Conservation (phyloP, 352 stramenopile genomes). For the Globisporangium paroecandrum region DNA sequence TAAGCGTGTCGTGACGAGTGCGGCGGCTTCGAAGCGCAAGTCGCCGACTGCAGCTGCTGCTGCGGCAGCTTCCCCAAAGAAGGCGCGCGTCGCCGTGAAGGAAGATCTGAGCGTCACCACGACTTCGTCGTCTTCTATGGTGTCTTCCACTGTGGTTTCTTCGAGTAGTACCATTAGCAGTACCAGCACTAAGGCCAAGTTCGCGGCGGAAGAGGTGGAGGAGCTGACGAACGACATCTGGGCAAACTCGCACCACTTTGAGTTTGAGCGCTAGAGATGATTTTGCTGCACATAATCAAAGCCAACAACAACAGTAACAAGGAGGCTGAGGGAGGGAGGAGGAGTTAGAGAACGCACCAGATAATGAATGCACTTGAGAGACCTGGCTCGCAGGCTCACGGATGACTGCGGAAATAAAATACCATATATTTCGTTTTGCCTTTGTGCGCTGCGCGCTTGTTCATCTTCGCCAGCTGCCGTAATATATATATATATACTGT, state of each 20-base stretch:
- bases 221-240: conserved; percentile 76
- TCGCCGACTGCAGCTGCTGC: background rate
- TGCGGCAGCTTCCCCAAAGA: conserved; percentile 4
- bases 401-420: background rate
- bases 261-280: conserved; percentile 39
- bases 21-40: conserved; percentile 25
- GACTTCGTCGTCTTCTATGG: background rate
- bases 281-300: background rate
- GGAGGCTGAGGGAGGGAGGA: background rate
- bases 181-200: conserved; percentile 11
- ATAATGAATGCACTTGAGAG: background rate
- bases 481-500: background rate
- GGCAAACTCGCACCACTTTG: conserved; percentile 76
- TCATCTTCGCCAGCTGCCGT: background rate
- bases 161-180: conserved; percentile 5
- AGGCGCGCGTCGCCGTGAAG: conserved; percentile 9
- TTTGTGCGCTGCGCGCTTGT: background rate
- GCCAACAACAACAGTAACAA: background rate
- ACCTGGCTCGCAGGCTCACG: background rate
- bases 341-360: background rate
- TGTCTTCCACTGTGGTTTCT: background rate
- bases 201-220: conserved; percentile 54
- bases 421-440: background rate
- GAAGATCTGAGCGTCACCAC: background rate
- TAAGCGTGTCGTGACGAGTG: background rate